Percentiles rank a stretch among this genome's conserved stretches.
These are phyloP conservation scores for Pochonia chlamydosporia DNA, from an alignment of 2,329 filamentous ascomycete genomes.

Conservation along the genomic window DNA sequence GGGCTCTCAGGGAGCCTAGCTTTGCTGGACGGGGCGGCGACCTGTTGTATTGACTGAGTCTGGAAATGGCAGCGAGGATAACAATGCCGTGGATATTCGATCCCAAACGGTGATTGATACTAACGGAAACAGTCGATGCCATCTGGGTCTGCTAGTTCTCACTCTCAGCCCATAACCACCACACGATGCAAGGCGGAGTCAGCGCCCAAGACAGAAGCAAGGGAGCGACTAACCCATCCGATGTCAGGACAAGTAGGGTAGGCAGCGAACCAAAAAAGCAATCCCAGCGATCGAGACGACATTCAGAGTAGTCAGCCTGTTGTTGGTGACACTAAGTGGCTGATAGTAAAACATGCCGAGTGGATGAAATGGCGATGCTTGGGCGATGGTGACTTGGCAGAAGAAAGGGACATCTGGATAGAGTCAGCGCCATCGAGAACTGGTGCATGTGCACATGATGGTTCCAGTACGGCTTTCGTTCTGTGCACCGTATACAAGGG, in stretches of 20 bases:
- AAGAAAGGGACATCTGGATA: background rate
- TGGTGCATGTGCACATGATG: background rate
- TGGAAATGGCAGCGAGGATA: background rate
- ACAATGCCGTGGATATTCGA: background rate
- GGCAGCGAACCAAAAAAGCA: conserved; percentile 1
- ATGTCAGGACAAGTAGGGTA: background rate
- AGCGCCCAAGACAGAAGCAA: conserved; percentile 5
- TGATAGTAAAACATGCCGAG: background rate
- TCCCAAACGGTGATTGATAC: no score
- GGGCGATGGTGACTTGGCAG: background rate
- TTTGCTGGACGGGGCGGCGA: no score
- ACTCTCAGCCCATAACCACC: background rate
- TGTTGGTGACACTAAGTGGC: background rate
- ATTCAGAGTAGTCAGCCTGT: background rate
- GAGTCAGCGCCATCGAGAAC: background rate
- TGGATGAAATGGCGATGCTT: background rate
- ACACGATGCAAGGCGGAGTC: conserved; percentile 1
- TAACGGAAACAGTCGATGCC: no score
- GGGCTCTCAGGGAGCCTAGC: no score
- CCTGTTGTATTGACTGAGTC: no score
- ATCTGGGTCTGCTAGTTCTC: no score
- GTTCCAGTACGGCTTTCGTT: no score
- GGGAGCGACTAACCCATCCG: conserved; percentile 1
- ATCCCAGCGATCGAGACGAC: background rate
- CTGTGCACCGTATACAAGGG: no score